Evolutionary conservation across 2,329 filamentous ascomycete species (phyloP).

Genomic region (Alternaria sp.): DNA sequence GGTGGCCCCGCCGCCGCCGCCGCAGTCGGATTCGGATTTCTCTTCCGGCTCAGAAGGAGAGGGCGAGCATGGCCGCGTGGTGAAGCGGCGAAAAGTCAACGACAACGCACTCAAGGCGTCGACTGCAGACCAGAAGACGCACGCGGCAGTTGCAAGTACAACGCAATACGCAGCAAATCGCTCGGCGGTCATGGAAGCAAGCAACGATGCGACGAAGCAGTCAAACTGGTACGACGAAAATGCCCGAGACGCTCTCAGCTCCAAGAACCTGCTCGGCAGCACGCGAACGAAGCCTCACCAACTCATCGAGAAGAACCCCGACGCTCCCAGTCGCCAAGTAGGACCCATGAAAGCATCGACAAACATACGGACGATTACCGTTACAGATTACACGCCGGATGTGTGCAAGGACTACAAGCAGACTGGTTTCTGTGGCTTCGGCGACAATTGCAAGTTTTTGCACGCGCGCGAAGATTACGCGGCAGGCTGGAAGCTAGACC

Average conservation of each 20-base stretch:
- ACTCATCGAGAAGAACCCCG: conserved; percentile 82
- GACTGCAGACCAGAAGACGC: conserved; percentile 58
- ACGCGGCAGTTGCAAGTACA: conserved; percentile 49
- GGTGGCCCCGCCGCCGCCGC: conserved; percentile 80
- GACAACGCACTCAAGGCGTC: conserved; percentile 70
- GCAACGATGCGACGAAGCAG: conserved; percentile 88
- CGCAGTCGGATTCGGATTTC: conserved; percentile 60
- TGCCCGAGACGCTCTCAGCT: conserved; percentile 56
- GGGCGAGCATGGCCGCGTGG: conserved; percentile 65
- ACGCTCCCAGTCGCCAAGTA: conserved; percentile 72
- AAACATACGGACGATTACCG: conserved; percentile 88
- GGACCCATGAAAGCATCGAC: conserved; percentile 88
- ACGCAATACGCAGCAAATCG: conserved; percentile 68
- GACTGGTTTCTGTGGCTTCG: conserved; percentile 69
- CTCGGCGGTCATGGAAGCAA: conserved; percentile 65
- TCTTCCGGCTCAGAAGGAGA: conserved; percentile 79
- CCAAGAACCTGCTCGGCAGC: conserved; percentile 66
- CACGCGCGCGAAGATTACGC: conserved; percentile 81
- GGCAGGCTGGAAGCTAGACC: conserved; percentile 93
- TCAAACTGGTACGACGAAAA: conserved; percentile 88
- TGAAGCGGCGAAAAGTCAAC: conserved; percentile 80
- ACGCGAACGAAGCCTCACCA: conserved; percentile 52
- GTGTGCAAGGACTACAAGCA: conserved; percentile 95
- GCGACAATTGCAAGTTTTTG: conserved; percentile 82
- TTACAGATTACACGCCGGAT: conserved; percentile 89